Evolutionary conservation across 176 grass and related monocot genomes (phyloP).

Genomic region (Avena eriantha): DNA sequence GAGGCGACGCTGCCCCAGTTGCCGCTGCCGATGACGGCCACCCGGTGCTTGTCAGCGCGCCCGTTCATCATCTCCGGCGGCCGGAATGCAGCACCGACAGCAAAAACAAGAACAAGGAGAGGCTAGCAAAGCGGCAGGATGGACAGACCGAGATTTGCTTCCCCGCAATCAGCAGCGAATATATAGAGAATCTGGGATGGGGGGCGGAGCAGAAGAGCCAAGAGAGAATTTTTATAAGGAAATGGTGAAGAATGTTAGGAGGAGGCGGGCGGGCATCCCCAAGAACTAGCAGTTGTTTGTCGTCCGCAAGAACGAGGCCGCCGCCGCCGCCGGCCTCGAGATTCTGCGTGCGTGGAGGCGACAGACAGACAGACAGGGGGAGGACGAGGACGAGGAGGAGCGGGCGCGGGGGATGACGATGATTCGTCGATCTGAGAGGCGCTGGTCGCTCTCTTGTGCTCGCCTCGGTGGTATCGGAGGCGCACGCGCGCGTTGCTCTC

Average conservation of each 20-base stretch:
- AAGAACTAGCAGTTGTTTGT: constrained; percentile 22
- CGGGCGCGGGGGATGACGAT: background rate
- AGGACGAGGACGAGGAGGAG: too few species aligned
- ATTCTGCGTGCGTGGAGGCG: constrained; percentile 22
- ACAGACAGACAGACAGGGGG: background rate
- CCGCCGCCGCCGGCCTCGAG: constrained; percentile 23
- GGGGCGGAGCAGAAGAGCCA: background rate
- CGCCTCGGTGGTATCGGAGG: constrained; percentile 48
- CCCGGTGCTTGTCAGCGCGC: constrained; percentile 49
- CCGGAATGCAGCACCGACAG: constrained; percentile 32
- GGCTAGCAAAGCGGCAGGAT: background rate
- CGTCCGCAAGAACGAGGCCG: background rate
- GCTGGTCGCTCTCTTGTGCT: background rate
- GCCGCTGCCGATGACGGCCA: constrained; percentile 87
- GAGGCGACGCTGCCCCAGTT: constrained; percentile 98
- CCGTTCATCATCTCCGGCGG: constrained; percentile 44
- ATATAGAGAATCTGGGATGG: constrained; percentile 1
- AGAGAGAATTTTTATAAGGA: constrained; percentile 1
- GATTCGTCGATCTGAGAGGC: constrained; percentile 5
- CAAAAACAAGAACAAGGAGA: background rate
- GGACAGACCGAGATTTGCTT: background rate
- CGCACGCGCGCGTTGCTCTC: background rate
- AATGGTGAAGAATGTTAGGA: constrained; percentile 40
- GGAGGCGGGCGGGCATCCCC: constrained; percentile 45
- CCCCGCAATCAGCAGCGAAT: background rate